These are phyloP conservation scores for Neurospora sp. DNA, from an alignment of 2,329 filamentous ascomycete genomes.

Conservation along the genomic window DNA sequence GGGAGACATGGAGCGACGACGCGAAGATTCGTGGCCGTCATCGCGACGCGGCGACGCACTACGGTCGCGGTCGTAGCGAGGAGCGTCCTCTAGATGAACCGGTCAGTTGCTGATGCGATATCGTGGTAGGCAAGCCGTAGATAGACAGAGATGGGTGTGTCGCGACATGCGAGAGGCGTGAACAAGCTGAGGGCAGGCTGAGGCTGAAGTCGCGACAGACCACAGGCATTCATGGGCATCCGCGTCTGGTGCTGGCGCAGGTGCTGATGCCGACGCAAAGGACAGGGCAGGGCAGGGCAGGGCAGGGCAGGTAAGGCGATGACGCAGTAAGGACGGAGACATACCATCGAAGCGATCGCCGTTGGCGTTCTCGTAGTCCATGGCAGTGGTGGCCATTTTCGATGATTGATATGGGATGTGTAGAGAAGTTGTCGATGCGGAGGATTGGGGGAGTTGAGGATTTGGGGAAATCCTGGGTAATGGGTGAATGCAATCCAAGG, in stretches of 20 bases:
- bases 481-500: neutral
- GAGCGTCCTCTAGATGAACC: constrained; percentile 42
- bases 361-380: constrained; percentile 62
- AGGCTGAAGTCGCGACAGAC: neutral
- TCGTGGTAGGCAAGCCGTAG: neutral
- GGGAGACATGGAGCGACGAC: constrained; percentile 54
- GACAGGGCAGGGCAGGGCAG: neutral
- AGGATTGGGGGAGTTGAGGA: neutral
- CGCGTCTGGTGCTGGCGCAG: neutral
- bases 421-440: neutral
- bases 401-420: constrained; percentile 16
- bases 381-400: constrained; percentile 51
- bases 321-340: constrained; percentile 13
- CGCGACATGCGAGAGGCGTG: neutral
- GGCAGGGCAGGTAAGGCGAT: constrained; percentile 3
- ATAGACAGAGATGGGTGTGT: neutral
- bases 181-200: neutral
- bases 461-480: neutral
- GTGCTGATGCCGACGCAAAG: neutral
- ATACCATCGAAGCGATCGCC: constrained; percentile 58
- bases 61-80: constrained; percentile 57
- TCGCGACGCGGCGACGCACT: constrained; percentile 58
- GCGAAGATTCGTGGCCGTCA: constrained; percentile 44
- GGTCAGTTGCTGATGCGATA: constrained; percentile 1
- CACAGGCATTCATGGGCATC: neutral